A percentile compares a stretch with the other conserved stretches of the same genome.
Conservation (phyloP, 2,329 filamentous ascomycete genomes). For the Hypoxylon sp. region DNA sequence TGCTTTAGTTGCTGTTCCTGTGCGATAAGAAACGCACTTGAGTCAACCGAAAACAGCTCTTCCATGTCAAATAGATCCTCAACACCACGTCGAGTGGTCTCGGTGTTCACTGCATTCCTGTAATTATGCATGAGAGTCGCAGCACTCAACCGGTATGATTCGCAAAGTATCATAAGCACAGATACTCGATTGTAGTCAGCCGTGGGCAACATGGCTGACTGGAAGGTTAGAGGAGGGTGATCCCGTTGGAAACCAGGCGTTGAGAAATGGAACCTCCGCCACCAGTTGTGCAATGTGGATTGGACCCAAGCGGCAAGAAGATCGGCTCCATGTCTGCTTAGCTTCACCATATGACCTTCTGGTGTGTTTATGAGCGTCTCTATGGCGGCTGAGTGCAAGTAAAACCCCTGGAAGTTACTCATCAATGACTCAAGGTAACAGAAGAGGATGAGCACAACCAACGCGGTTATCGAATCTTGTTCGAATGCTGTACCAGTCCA, state of each 20-base stretch:
- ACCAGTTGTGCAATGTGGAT: constrained; percentile 16
- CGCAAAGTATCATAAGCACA: constrained; percentile 11
- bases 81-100: neutral
- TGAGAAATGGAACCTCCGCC: constrained; percentile 17
- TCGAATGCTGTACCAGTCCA: constrained; percentile 11
- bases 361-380: neutral
- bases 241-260: constrained; percentile 9
- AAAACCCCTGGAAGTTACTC: constrained; percentile 19
- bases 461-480: constrained; percentile 4
- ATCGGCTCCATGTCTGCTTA: neutral
- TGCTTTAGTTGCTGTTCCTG: constrained; percentile 8
- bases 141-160: constrained; percentile 14
- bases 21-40: neutral
- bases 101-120: neutral
- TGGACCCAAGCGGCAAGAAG: constrained; percentile 9
- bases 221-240: constrained; percentile 3
- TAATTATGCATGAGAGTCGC: constrained; percentile 4
- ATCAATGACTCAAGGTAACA: constrained; percentile 21
- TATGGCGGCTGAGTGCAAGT: constrained; percentile 11
- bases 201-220: too few relatives aligned
- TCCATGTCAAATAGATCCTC: neutral
- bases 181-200: constrained; percentile 1
- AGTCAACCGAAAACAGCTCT: neutral
- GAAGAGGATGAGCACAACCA: constrained; percentile 12
- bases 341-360: neutral